Percentiles rank a stretch among this genome's conserved stretches.
Evolutionary conservation across 257 asterid species (phyloP).

Genomic region (Solanum rostratum): DNA sequence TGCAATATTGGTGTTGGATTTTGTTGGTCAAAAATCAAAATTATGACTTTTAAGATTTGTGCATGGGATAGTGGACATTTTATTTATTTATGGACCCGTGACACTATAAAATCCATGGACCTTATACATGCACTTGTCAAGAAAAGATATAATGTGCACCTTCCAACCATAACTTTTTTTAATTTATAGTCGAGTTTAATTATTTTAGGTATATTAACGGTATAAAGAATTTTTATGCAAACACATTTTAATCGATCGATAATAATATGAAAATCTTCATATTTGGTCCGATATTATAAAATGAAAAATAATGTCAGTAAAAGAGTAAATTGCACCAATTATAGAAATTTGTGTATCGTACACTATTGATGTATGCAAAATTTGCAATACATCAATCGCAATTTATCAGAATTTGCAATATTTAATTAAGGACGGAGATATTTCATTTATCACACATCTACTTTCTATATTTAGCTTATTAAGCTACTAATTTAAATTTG

Average conservation of each 20-base stretch:
- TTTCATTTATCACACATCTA: not conserved
- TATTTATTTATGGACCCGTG: not conserved
- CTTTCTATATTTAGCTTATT: not conserved
- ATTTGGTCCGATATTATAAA: not conserved
- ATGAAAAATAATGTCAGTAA: not conserved
- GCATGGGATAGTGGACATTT: not conserved
- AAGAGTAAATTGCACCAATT: not conserved
- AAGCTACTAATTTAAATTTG: not conserved
- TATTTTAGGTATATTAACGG: not conserved
- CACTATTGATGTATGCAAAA: not conserved
- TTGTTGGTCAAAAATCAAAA: not conserved
- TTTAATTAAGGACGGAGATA: not conserved
- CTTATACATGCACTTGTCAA: not conserved
- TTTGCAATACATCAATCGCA: no score
- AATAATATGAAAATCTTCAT: not conserved
- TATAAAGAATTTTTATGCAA: not conserved
- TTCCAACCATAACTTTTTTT: not conserved
- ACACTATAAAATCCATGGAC: not conserved
- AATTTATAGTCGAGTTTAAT: not conserved
- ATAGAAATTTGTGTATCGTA: not conserved
- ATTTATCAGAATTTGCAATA: no score
- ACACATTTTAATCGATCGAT: not conserved
- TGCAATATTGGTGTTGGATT: not conserved
- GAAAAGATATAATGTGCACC: not conserved
- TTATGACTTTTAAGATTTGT: not conserved